Evolutionary conservation across 2,329 filamentous ascomycete species (phyloP), one percentile per base, ranked within the genome.

Genomic region (Stemphylium lycopersici): DNA sequence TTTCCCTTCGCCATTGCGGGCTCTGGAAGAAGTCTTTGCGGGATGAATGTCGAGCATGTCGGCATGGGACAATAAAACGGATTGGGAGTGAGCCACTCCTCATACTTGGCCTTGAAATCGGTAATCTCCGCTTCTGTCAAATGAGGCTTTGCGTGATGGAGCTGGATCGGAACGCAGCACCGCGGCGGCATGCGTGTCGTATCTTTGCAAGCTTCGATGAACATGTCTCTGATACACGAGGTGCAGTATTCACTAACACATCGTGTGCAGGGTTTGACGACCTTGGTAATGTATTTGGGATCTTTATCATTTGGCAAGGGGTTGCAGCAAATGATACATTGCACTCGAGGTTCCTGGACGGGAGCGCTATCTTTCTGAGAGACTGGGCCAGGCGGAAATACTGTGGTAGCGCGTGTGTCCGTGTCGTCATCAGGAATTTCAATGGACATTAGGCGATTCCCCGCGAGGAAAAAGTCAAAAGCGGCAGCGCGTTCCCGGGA

Each of bases 21-120:
- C 12, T 45, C 56, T 4, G 66, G 60, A 6, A 74, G 43, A 5
- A 71, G 52, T 18, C 66, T 56, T 10, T 62, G 59, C 4, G 71
- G 62, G 5, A 84, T 79, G 61, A 83, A 83, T 2, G 74, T 66
- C 0, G 81, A 83, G 61, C 81, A 83, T 7, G 67, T 74, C 8
- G 76, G 73, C 7, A 78, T 61, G 3, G 81, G 80, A 53, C 81
- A 84, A 59, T 83, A 84, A 6, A 79, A 62, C 6, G 79, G 79
- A 22, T 79, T 69, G 3, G 67, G 58, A 2, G 80, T 79, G 32
- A 68, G 67, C 74, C 78, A 80, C 62, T 83, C 80, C 40, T 83
- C 80, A 47, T 79, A 77, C 54, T 78, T 81, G 8, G 61, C 58
- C 41, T 76, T 66, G 61, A 68, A 84, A 2, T 61, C 57, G 11